Evolutionary conservation across 2,329 filamentous ascomycete genomes (phyloP).

Genomic region (Fusarium nematophilum): DNA sequence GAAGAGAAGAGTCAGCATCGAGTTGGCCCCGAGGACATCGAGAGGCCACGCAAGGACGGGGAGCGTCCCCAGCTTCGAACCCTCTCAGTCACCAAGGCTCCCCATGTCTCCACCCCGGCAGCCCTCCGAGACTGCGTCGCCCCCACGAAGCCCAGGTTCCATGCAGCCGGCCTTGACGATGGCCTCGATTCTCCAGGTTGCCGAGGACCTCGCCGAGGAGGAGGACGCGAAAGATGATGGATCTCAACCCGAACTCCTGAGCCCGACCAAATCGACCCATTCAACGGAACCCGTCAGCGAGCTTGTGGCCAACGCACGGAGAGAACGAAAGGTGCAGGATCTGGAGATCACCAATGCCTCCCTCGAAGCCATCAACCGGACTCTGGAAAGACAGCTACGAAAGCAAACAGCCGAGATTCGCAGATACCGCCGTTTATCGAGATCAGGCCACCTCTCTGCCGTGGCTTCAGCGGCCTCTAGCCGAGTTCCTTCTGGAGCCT

Average conservation of each 20-base stretch:
- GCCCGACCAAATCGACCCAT: constrained; percentile 67
- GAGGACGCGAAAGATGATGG: constrained; percentile 46
- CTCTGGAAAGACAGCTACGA: constrained; percentile 88
- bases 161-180: constrained; percentile 57
- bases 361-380: constrained; percentile 92
- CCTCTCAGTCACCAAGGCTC: constrained; percentile 50
- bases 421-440: constrained; percentile 85
- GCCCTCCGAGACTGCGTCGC: constrained; percentile 52
- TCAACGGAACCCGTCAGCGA: constrained; percentile 75
- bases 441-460: constrained; percentile 77
- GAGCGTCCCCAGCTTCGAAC: constrained; percentile 53
- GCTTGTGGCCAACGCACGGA: constrained; percentile 85
- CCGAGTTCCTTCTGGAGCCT: constrained; percentile 57
- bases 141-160: constrained; percentile 48
- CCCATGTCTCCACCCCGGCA: constrained; percentile 46
- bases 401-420: constrained; percentile 92
- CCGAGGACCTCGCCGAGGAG: constrained; percentile 61
- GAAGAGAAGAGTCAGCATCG: constrained; percentile 58
- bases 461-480: constrained; percentile 61
- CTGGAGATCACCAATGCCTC: constrained; percentile 97
- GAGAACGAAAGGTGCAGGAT: constrained; percentile 95
- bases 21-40: constrained; percentile 50
- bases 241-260: constrained; percentile 56
- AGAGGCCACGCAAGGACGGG: constrained; percentile 55
- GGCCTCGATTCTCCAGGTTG: constrained; percentile 66